Evolutionary conservation across 2,329 filamentous ascomycete species (phyloP), one percentile per base, ranked within the genome.

Genomic region (Alternaria tenuissima): DNA sequence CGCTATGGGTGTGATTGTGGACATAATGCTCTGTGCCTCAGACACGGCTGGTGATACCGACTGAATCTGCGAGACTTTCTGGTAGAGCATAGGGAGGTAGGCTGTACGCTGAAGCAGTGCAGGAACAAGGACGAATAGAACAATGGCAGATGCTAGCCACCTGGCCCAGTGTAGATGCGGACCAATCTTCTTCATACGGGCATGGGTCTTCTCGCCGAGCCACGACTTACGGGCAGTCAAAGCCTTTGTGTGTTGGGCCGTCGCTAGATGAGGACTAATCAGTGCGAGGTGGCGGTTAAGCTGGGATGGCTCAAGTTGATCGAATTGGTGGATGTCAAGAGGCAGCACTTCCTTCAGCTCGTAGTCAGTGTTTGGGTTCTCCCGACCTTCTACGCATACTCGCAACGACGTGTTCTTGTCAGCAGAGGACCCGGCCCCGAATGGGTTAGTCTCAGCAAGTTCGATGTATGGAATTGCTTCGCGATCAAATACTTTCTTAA

Each of bases 241-340:
- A 30, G 30, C 26, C 26, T 41, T 41, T n/a, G 30, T 49, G 28
- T 55, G 51, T 47, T 26, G 20, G 49, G 58, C 44, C 20, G 53
- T 53, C 36, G 63, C 47, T 58, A 70, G 53, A 52, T 68, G 65
- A 55, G 73, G 69, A 39, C 68, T 75, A 47, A 79, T 72, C 22
- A 65, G 63, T 36, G 76, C 75, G 36, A 79, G 57, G 57, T 79
- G 77, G n/a, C 77, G 74, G 39, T 78, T 79, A 42, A 79, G 58
- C 51, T 78, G 72, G n/a, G 62, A 68, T 20, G 77, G 70, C 20
- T 78, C 73, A 26, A 79, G 68, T 14, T 70, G 66, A 20, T 70
- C 64, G 55, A 79, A 77, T 18, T 64, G 70, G 57, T 69, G 74
- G 32, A 74, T 60, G 42, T 78, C 73, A 39, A 78, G 65, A 12